These are phyloP conservation scores for Neofusicoccum kwambonambiense DNA, from an alignment of 2,329 filamentous ascomycete genomes.

Conservation along the genomic window DNA sequence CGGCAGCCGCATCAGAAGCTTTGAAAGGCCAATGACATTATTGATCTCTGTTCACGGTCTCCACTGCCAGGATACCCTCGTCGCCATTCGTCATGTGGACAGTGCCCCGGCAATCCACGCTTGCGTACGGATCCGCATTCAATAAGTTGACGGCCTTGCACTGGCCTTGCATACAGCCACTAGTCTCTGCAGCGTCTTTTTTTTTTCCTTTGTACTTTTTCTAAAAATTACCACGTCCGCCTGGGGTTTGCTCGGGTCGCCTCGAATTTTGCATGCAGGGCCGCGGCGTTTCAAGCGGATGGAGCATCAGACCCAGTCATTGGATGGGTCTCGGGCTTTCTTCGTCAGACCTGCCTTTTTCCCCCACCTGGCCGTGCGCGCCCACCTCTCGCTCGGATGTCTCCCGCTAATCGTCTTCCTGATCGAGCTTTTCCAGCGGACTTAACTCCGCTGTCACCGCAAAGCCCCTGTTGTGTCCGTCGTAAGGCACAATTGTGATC, in stretches of 20 bases:
- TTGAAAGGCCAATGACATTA: constrained; percentile 18
- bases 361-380: background rate
- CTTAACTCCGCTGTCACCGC: background rate
- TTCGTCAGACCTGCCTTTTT: background rate
- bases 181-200: background rate
- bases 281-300: background rate
- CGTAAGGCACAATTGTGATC: background rate
- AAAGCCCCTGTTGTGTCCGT: background rate
- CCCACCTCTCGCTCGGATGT: background rate
- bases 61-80: background rate
- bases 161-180: background rate
- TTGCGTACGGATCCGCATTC: no score
- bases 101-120: background rate
- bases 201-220: background rate
- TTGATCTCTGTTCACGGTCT: background rate
- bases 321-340: background rate
- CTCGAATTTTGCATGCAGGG: background rate
- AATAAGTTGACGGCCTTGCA: background rate
- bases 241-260: no score
- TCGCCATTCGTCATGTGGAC: background rate
- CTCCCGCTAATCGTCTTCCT: background rate
- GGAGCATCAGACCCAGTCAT: background rate
- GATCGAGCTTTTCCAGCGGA: background rate
- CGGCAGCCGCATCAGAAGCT: constrained; percentile 28
- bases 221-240: background rate